phyloP scores from a whole-genome alignment of 306 rosid genomes.

The Pueraria montana region DNA sequence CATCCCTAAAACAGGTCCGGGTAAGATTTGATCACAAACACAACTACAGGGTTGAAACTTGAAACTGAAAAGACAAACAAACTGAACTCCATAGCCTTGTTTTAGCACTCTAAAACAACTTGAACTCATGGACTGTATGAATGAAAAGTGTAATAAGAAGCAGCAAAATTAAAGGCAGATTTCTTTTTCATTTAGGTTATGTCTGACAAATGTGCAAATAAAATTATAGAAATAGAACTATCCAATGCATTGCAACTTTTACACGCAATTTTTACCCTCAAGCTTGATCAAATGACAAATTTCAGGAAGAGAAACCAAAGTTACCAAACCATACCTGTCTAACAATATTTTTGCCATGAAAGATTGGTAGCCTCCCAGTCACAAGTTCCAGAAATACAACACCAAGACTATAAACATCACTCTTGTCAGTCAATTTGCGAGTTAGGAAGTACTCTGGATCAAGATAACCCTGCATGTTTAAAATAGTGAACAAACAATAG shows the following conservation, averaged over 20 bases:
- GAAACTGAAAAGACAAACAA: background rate
- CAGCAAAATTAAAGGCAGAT: background rate
- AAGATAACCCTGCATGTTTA: constrained; percentile 78
- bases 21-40: background rate
- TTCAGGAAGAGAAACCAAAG: constrained; percentile 23
- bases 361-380: constrained; percentile 89
- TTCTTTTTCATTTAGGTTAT: background rate
- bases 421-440: constrained; percentile 82
- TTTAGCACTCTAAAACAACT: background rate
- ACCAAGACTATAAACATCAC: constrained; percentile 96
- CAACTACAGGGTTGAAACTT: background rate
- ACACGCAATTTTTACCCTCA: too few species aligned
- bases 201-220: background rate
- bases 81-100: background rate
- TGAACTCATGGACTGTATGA: background rate
- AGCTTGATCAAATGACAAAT: too few species aligned
- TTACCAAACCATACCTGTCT: constrained; percentile 68
- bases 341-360: constrained; percentile 87
- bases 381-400: constrained; percentile 87
- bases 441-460: constrained; percentile 95
- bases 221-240: background rate
- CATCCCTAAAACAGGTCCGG: background rate
- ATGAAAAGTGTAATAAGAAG: background rate
- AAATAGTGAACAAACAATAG: constrained; percentile 16
- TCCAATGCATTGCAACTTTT: too few species aligned